Evolutionary conservation across 192 early-diverging fungal genomes (phyloP).

Genomic region (Phlyctochytrium arcticum): DNA sequence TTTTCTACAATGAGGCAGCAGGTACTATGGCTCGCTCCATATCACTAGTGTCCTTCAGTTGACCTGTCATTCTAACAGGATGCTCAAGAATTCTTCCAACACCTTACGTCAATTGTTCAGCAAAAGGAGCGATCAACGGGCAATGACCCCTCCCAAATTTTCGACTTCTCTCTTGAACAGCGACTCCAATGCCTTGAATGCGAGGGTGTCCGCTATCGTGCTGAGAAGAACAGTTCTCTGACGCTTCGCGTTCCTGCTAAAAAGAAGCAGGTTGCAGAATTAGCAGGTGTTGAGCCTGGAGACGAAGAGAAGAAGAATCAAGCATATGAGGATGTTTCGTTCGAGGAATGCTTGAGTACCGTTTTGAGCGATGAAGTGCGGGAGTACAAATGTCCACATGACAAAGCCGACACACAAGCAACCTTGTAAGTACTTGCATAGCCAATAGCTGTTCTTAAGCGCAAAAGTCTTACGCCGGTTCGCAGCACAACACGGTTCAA

Average conservation of each 20-base stretch:
- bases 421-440: slow-evolving; percentile 37
- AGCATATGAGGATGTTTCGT: slow-evolving; percentile 47
- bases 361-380: slow-evolving; percentile 60
- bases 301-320: background rate
- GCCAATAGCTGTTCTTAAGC: background rate
- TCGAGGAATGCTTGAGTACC: slow-evolving; percentile 67
- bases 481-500: slow-evolving; percentile 36
- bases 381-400: slow-evolving; percentile 74
- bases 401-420: slow-evolving; percentile 21
- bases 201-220: slow-evolving; percentile 73
- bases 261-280: slow-evolving; percentile 62
- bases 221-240: slow-evolving; percentile 30
- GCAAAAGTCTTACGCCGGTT: background rate
- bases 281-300: slow-evolving; percentile 45
- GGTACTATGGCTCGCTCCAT: slow-evolving; percentile 35
- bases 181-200: slow-evolving; percentile 85
- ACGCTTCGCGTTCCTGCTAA: slow-evolving; percentile 72
- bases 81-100: slow-evolving; percentile 89
- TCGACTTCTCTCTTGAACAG: slow-evolving; percentile 78
- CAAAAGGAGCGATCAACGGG: slow-evolving; percentile 69
- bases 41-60: no score
- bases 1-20: slow-evolving; percentile 98
- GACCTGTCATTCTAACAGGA: slow-evolving; percentile 44
- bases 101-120: slow-evolving; percentile 67
- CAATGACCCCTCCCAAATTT: slow-evolving; percentile 69